Evolutionary conservation across 306 rosid species (phyloP).

Genomic region (Purshia tridentata): DNA sequence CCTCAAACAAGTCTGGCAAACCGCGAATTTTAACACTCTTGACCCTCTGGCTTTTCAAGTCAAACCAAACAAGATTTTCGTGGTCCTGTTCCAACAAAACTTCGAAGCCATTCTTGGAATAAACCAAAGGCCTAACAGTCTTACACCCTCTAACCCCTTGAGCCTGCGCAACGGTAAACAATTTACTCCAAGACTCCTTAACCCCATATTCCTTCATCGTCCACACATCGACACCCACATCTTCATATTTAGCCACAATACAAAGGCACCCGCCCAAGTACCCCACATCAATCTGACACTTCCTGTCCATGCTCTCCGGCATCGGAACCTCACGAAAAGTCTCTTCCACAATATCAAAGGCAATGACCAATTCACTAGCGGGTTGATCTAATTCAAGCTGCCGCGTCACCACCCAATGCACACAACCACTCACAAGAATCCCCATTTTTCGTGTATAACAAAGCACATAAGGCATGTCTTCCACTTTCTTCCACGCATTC

Average conservation of each 20-base stretch:
- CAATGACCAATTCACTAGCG: conserved; percentile 43
- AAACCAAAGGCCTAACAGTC: conserved; percentile 55
- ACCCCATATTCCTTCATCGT: conserved; percentile 54
- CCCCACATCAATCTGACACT: conserved; percentile 47
- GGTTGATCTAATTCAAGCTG: conserved; percentile 22
- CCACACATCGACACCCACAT: conserved; percentile 51
- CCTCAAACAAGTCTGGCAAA: conserved; percentile 43
- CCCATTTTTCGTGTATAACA: conserved; percentile 60
- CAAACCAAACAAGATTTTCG: conserved; percentile 53
- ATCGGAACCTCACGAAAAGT: conserved; percentile 47
- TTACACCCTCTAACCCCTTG: conserved; percentile 18
- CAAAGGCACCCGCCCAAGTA: conserved; percentile 44
- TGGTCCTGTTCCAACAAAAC: conserved; percentile 48
- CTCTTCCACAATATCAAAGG: conserved; percentile 41
- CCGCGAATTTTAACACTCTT: conserved; percentile 31
- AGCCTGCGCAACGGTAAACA: conserved; percentile 32
- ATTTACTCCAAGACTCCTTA: conserved; percentile 52
- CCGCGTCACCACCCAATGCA: conserved; percentile 71
- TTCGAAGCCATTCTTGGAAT: conserved; percentile 35
- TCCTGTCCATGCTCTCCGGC: conserved; percentile 39
- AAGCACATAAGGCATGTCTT: conserved; percentile 48
- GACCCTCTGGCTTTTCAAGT: conserved; percentile 25
- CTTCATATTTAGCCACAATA: conserved; percentile 37
- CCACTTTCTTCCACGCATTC: conserved; percentile 50
- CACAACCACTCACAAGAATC: conserved; percentile 31